Conservation (phyloP, 2,329 filamentous ascomycete genomes). For the Colletotrichum acutatum region DNA sequence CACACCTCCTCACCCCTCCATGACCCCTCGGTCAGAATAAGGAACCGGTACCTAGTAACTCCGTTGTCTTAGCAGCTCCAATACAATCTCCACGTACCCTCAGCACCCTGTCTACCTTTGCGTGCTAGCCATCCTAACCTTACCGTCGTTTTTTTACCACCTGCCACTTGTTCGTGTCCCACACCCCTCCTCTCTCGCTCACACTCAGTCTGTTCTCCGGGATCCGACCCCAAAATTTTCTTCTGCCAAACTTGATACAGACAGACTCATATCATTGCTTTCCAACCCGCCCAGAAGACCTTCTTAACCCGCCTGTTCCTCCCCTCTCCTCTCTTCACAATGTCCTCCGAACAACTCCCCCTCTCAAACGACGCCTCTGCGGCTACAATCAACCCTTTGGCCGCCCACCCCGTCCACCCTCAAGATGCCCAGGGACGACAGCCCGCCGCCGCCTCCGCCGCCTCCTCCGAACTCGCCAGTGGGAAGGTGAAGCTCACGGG, state of each 20-base stretch:
- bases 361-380: constrained; percentile 32
- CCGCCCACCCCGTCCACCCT: constrained; percentile 43
- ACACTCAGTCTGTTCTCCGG: constrained; percentile 17
- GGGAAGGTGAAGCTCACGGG: constrained; percentile 76
- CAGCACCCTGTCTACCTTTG: constrained; percentile 7
- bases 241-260: constrained; percentile 35
- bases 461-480: constrained; percentile 74
- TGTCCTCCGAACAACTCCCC: constrained; percentile 41
- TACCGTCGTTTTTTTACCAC: background rate
- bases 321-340: constrained; percentile 47
- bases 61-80: constrained; percentile 21
- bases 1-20: constrained; percentile 11
- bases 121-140: background rate
- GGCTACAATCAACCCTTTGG: constrained; percentile 43
- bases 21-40: constrained; percentile 3
- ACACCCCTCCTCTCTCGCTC: constrained; percentile 29
- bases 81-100: constrained; percentile 28
- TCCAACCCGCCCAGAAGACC: constrained; percentile 38
- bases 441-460: constrained; percentile 70
- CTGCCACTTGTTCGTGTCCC: constrained; percentile 23
- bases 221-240: constrained; percentile 39
- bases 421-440: constrained; percentile 73
- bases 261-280: constrained; percentile 31
- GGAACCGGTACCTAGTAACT: constrained; percentile 17
- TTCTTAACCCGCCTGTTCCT: constrained; percentile 39